phyloP scores from a whole-genome alignment of 306 rosid genomes.

The Hippophae tibetana region DNA sequence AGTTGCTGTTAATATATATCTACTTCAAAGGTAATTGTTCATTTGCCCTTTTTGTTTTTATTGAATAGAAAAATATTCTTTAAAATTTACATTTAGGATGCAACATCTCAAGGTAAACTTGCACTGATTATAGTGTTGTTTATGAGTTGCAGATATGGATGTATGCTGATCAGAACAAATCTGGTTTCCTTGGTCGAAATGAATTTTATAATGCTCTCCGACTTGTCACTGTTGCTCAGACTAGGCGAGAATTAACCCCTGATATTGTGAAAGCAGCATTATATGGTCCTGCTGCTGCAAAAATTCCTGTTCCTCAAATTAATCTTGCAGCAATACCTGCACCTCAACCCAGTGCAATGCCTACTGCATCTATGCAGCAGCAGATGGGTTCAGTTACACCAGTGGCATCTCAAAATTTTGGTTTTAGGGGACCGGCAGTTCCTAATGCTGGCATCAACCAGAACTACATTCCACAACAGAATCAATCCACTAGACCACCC shows the following conservation, averaged over 20 bases:
- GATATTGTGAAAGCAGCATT: slow-evolving; percentile 87
- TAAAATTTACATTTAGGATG: slow-evolving; percentile 12
- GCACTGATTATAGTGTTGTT: slow-evolving; percentile 4
- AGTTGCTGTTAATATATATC: too few relatives aligned
- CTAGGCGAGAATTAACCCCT: slow-evolving; percentile 78
- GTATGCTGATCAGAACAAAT: slow-evolving; percentile 83
- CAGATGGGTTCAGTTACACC: slow-evolving; percentile 45
- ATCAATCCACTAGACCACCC: slow-evolving; percentile 49
- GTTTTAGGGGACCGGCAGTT: slow-evolving; percentile 57
- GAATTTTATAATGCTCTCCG: slow-evolving; percentile 88
- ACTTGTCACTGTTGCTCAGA: slow-evolving; percentile 93
- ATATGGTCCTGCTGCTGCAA: slow-evolving; percentile 82
- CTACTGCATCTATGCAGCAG: slow-evolving; percentile 31
- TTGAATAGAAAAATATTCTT: background rate
- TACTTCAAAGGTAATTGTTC: too few relatives aligned
- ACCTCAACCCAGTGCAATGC: slow-evolving; percentile 31
- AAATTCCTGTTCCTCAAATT: slow-evolving; percentile 81
- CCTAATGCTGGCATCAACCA: slow-evolving; percentile 44
- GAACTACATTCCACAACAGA: slow-evolving; percentile 51
- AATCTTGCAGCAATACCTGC: slow-evolving; percentile 46
- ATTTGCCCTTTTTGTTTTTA: too few relatives aligned
- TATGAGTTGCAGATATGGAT: slow-evolving; percentile 68
- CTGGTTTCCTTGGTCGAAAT: slow-evolving; percentile 74
- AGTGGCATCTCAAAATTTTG: slow-evolving; percentile 45
- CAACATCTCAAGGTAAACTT: slow-evolving; percentile 4